A percentile compares a stretch with the other conserved stretches of the same genome.
phyloP scores from a whole-genome alignment of 139 green algal species.

The Helicosporidium sp. region DNA sequence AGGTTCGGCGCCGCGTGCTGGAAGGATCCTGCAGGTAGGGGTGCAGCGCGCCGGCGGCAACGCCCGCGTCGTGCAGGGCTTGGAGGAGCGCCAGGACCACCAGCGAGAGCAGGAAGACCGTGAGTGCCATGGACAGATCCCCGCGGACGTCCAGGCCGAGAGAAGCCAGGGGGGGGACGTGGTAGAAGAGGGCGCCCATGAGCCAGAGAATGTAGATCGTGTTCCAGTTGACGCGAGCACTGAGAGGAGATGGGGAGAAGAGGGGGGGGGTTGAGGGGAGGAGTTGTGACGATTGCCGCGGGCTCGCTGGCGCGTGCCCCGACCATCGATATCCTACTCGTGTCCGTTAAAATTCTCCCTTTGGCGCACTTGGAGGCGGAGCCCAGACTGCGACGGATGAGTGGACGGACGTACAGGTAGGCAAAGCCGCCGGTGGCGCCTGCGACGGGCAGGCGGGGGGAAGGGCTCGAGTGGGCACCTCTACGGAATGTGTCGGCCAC shows the following conservation, averaged over 20 bases:
- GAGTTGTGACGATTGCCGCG: no score
- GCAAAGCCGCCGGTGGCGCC: constrained; percentile 23
- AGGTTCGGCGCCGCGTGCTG: constrained; percentile 2
- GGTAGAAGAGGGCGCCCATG: constrained; percentile 54
- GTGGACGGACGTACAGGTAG: constrained; percentile 61
- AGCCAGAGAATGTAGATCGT: constrained; percentile 66
- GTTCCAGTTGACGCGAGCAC: constrained; percentile 58
- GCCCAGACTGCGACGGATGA: constrained; percentile 47
- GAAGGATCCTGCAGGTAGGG: constrained; percentile 15
- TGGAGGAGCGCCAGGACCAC: constrained; percentile 28
- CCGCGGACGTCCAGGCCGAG: constrained; percentile 57
- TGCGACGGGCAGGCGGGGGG: constrained; percentile 1
- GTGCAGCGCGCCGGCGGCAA: constrained; percentile 19
- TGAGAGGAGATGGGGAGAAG: constrained; percentile 7
- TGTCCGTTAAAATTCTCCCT: neutral
- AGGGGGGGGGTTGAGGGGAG: no score
- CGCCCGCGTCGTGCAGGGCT: constrained; percentile 23
- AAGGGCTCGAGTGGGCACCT: no score
- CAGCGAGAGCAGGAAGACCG: constrained; percentile 34
- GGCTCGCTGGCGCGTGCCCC: no score
- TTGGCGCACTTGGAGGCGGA: constrained; percentile 33
- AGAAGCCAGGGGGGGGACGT: constrained; percentile 49
- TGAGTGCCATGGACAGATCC: constrained; percentile 49
- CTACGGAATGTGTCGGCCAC: no score
- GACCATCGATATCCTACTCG: no score